Base-by-base conservation (phyloP, 2,329 filamentous ascomycete species). In the Ophiostoma montium region DNA sequence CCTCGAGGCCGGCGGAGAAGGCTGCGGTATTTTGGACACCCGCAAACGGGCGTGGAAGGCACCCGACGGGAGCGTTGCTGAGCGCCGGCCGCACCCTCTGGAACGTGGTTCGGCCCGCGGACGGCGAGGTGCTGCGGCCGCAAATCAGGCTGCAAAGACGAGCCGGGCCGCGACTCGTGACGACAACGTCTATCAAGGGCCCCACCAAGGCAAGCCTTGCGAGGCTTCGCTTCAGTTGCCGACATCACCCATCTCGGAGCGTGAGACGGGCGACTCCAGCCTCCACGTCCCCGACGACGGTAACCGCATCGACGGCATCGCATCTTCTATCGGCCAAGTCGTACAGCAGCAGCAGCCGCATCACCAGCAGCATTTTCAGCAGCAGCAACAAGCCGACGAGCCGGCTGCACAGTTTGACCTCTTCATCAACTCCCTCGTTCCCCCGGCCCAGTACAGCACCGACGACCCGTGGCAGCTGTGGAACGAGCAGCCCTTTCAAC, bases 1-100 rank as follows among this genome's bases (percentile, higher is more conserved):
- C 45, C 2, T 41, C 1, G 52, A 55, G 41, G 54, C 49, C 13
- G 54, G 52, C n/a, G 54, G 46, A 11, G 54, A 52, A 18, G 54
- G 54, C 18, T 46, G 23, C 21, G 54, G 54, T 31, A 33, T 54
- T 1, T 49, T 55, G 7, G 47, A 55, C 44, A 55, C 54, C 1
- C 50, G 54, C 21, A 55, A 55, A 41, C 49, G 54, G 2, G 42
- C 49, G 16, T 55, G 54, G 54, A 53, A 51, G 35, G 43, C 48
- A 0, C 21, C 43, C 1, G 54, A 55, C 49, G 54, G 54, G 2
- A 35, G 43, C 6, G 48, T 55, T 2, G 54, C 27, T 19, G 42
- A 44, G 16, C 42, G 42, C 16, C 42, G 41, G 41, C 32, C 48
- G n/a, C 21, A 42, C 23, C 23, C 39, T n/a, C 23, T 31, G 23